Evolutionary conservation across 768 basidiomycete genomes (phyloP), one percentile per base, ranked within the genome.

Genomic region (Tylopilus vinaceipallidus): DNA sequence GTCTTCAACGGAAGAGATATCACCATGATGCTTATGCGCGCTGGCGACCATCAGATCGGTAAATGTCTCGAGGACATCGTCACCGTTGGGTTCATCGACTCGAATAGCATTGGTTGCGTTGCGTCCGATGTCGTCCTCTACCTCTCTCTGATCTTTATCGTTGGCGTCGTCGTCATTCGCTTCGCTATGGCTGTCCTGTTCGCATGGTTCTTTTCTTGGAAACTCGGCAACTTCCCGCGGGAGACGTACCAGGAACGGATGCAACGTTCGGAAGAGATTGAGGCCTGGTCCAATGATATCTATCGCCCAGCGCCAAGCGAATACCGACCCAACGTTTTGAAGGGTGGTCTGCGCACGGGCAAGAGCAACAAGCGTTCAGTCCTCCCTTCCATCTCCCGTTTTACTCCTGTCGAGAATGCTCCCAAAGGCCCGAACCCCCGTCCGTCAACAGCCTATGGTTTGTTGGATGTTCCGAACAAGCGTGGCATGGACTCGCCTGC

Each of bases 171-270:
- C 55, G 78, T 82, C 46, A 93, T 97, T 67, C 90, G 93, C 30
- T 99, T 98, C 73, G 75, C 80, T 58, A 95, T 98, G 93, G 97
- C 97, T 40, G 90, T 97, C 63, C 77, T 95, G 66, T 99, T 98
- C 71, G 80, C 89, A 22, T 99, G 97, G 97, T 98, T 98, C 80
- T 88, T 91, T 68, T 92, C 89, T n/a, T 93, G 90, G 86, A 84
- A 84, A 61, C 77, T 99, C 35, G 97, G 97, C 41, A 88, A 90
- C 56, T 98, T 95, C 78, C 87, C 88, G 54, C 79, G 82, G 33
- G 97, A 99, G 72, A 91, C 92, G 14, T 92, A 94, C 65, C 86
- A 91, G 64, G 82, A 98, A 65, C 82, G 95, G 13, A 92, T 92
- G 84, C 82, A 84, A 53, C 85, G 95, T 20, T 84, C 88, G 2